Conservation (phyloP, 208 protist genomes). For the Wallacemonas sp. region DNA sequence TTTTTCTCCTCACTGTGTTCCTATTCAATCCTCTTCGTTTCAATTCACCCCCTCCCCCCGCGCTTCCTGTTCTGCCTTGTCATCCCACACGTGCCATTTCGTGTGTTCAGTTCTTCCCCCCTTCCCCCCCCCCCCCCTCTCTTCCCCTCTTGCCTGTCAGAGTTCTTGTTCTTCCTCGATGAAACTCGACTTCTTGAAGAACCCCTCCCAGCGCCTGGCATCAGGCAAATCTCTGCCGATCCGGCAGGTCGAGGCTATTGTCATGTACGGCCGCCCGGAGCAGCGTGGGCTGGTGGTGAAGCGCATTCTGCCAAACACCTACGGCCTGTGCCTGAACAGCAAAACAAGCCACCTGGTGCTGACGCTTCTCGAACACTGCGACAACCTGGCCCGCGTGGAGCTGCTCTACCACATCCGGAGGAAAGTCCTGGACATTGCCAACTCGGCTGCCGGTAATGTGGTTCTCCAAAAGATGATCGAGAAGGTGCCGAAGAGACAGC, state of each 20-base stretch:
- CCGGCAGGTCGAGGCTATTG: conserved; percentile 86
- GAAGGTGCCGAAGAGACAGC: conserved; percentile 67
- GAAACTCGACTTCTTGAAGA: conserved; percentile 88
- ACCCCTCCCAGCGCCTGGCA: conserved; percentile 79
- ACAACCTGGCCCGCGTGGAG: conserved; percentile 74
- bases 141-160: background rate
- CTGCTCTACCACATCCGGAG: conserved; percentile 81
- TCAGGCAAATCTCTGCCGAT: conserved; percentile 79
- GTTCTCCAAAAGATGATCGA: conserved; percentile 84
- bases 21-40: background rate
- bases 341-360: conserved; percentile 79
- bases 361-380: conserved; percentile 70
- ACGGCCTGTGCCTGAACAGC: conserved; percentile 75
- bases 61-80: background rate
- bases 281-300: conserved; percentile 84
- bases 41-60: background rate
- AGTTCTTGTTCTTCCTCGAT: conserved; percentile 26
- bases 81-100: too few relatives aligned
- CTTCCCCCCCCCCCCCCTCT: background rate
- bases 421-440: conserved; percentile 71
- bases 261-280: conserved; percentile 81
- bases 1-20: too few relatives aligned
- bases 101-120: background rate
- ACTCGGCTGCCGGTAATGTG: conserved; percentile 74
- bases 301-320: conserved; percentile 69